Base-by-base conservation (phyloP, 441 rosid genomes). In the Aquilaria agallochum region DNA sequence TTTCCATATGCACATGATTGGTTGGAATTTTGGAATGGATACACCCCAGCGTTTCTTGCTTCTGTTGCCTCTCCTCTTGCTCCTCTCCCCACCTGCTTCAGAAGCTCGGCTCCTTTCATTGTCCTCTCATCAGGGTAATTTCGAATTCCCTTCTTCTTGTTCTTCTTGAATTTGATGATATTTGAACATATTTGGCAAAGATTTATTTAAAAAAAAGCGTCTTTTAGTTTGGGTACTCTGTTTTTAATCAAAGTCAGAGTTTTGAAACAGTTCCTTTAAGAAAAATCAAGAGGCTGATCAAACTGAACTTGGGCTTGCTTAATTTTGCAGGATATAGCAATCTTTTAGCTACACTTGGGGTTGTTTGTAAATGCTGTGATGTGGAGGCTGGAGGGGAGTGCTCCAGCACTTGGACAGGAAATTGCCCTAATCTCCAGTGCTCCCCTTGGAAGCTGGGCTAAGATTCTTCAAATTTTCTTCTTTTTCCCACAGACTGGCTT, bases 301-400 rank as follows among this genome's bases (percentile, higher is more conserved):
- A 20, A 20, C 33, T 13, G 50, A 31, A n/a, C 14, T 52, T 46
- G 0, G 33, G 47, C 5, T 27, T 14, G 12, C 20, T 42, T 3
- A 13, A 2, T 20, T 52, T 31, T 49, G 6, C 46, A 76, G 85
- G 67, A 11, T 61, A 63, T 55, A 56, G 79, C 0, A 74, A 73
- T 70, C 15, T 77, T 11, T 69, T 76, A 36, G 75, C 69, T 8
- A 80, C 75, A 8, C 75, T 83, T 2, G 88, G 88, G 33, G 66
- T 83, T n/a, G 74, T 68, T 2, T 83, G 88, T 69, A 74, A 80
- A 69, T 83, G 88, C 54, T 81, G 86, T 46, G 74, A 73, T 54
- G 27, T 20, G 27, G 74, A 59, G 2, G 47, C 2, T 31, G 72
- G 67, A 58, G 71, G 71, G 13, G 81, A 72, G 51, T 83, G 86